Evolutionary conservation across 2,329 filamentous ascomycete genomes (phyloP), one percentile per base, ranked within the genome.

Genomic region (Thelonectria rubi): DNA sequence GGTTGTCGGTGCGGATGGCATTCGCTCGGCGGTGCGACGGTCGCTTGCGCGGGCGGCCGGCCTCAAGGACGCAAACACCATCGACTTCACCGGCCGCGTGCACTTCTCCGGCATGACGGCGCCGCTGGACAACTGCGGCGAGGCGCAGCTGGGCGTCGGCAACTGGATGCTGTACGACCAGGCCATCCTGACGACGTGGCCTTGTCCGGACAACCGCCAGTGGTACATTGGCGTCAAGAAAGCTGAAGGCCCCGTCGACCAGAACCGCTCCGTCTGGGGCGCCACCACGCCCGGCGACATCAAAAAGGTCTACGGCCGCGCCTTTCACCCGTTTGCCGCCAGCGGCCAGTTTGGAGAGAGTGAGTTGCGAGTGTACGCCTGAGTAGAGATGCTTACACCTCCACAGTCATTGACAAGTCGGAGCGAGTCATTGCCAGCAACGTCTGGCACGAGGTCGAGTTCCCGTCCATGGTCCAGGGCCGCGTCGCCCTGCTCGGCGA

Each of bases 131-230:
- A 55, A 60, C 50, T 60, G 57, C 11, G 57, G 57, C 12, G 37
- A 48, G n/a, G 17, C 17, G 3, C 50, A 60, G 20, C 37, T 60
- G 30, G 57, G 57, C 18, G 57, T 60, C 2, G 57, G 43, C 24
- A 60, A 60, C 57, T 60, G 57, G 57, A 60, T 60, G 57, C 51
- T 60, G n/a, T 60, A 60, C 45, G 57, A 60, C 51, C 52, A 55
- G n/a, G 52, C 52, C 30, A 55, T 60, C 5, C 47, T 60, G 14
- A 60, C 58, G 14, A 60, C 52, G 11, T 60, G 58, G 58, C 51
- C 51, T 15, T 60, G 52, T 47, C 58, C 39, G 8, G 52, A 60
- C 17, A 60, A 60, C 51, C 51, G 51, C 21, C 57, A 55, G 51
- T 60, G 57, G 57, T 60, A 60, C 30, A 60, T 60, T 14, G 57